These are phyloP conservation scores for Teunomyces barrocoloradensis DNA, from an alignment of 805 yeast species.

Conservation along the genomic window DNA sequence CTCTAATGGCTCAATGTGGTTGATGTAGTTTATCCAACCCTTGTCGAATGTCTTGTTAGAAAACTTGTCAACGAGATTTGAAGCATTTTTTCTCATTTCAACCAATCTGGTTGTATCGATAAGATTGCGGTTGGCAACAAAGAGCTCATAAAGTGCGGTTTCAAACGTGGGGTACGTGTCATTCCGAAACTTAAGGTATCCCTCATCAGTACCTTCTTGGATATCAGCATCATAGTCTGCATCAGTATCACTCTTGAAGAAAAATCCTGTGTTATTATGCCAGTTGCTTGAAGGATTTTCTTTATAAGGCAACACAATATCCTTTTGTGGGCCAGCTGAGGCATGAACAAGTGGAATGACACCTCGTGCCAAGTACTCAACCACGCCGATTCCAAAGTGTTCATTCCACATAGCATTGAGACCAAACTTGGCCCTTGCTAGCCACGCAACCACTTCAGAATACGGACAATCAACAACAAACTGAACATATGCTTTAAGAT, in stretches of 20 bases:
- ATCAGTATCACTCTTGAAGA: conserved; percentile 68
- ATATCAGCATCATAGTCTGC: conserved; percentile 53
- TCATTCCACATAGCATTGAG: conserved; percentile 99
- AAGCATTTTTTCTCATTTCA: conserved; percentile 46
- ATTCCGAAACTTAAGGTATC: conserved; percentile 6
- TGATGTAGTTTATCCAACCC: conserved; percentile 46
- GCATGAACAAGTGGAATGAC: conserved; percentile 88
- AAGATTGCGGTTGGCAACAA: conserved; percentile 29
- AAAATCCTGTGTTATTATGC: conserved; percentile 66
- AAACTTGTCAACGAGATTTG: conserved; percentile 51
- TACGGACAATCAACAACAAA: conserved; percentile 77
- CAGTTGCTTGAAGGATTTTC: conserved; percentile 12
- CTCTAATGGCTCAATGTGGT: conserved; percentile 21
- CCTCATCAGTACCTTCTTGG: conserved; percentile 6
- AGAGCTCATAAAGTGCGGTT: conserved; percentile 46
- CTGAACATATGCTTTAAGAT: conserved; percentile 36
- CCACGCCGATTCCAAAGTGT: conserved; percentile 97
- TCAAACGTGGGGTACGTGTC: conserved; percentile 44
- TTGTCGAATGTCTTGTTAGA: conserved; percentile 57
- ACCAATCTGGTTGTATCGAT: conserved; percentile 31
- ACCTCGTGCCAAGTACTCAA: conserved; percentile 86
- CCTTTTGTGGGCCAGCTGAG: conserved; percentile 91
- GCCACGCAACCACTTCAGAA: conserved; percentile 51
- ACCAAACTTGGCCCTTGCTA: conserved; percentile 66
- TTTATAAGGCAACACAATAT: conserved; percentile 56